Evolutionary conservation across 2,329 filamentous ascomycete species (phyloP).

Genomic region (Fusarium nelsonii): DNA sequence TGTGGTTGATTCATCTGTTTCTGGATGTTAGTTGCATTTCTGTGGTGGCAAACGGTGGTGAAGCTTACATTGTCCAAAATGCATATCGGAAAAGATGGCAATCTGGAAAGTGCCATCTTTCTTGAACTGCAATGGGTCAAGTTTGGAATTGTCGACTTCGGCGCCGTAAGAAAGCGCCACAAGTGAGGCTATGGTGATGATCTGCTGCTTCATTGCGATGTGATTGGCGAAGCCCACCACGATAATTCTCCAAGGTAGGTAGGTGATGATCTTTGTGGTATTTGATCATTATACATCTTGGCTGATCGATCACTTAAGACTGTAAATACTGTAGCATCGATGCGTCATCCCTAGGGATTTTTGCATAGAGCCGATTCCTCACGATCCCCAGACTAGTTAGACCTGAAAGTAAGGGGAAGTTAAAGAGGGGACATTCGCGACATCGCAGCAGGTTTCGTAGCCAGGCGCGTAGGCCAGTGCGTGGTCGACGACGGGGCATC

Average conservation of each 20-base stretch:
- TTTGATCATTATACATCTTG: conserved; percentile 1
- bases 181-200: conserved; percentile 12
- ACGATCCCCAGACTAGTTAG: conserved; percentile 27
- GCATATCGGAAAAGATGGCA: conserved; percentile 43
- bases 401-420: background rate
- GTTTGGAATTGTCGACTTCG: conserved; percentile 23
- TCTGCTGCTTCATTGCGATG: conserved; percentile 5
- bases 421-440: conserved; percentile 18
- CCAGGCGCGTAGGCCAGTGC: conserved; percentile 8
- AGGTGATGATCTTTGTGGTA: background rate
- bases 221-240: background rate
- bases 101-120: conserved; percentile 43
- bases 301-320: conserved; percentile 19
- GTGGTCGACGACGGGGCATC: background rate
- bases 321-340: conserved; percentile 8
- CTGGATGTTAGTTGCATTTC: background rate
- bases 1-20: conserved; percentile 33
- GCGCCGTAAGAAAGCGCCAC: conserved; percentile 11
- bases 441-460: conserved; percentile 6
- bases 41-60: accelerated
- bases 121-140: conserved; percentile 36
- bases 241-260: too few relatives aligned
- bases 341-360: conserved; percentile 19
- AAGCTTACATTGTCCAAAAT: conserved; percentile 42
- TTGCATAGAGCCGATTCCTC: background rate